Evolutionary conservation across 768 basidiomycete species (phyloP), one percentile per base, ranked within the genome.

Genomic region (Pleurotus tuber-regium): DNA sequence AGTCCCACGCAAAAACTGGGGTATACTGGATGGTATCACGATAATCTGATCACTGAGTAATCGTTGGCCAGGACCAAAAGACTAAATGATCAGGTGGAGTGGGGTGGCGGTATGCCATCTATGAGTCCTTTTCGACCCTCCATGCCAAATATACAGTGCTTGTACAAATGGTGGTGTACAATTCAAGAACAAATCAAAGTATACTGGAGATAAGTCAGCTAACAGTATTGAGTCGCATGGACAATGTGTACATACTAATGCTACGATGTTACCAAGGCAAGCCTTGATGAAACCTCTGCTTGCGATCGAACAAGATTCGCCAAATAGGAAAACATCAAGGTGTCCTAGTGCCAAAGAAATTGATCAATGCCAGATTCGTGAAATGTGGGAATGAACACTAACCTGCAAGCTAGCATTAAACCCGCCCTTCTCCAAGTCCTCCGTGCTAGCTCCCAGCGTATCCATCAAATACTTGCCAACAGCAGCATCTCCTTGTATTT

Each of bases 381-480:
- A 52, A 6, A 19, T 19, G 35, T 16, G 49, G 29, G 41, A 21
- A 57, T 70, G 42, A n/a, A n/a, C n/a, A n/a, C n/a, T n/a, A 56
- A 84, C 86, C 80, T 92, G 89, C 58, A 92, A 70, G 57, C 84
- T 84, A 8, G 83, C 72, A 61, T 88, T 86, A 74, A 92, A 93
- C 25, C 77, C 73, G 57, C 79, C 81, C 69, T 84, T 85, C 68
- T 87, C 89, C 28, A 80, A 66, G 57, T 80, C 83, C 30, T 87
- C 84, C 10, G 82, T 80, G 52, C 80, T 84, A n/a, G 86, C 78
- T 40, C 80, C 80, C 47, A 92, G 76, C 9, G 91, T 90, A 61
- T 93, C 88, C 82, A 97, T 87, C 46, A 98, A 77, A 63, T 95
- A 94, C 51, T 92, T 78, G 14, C 96, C 96, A 28, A 98, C 80